Percentiles rank a stretch among this genome's conserved stretches.
These are phyloP conservation scores for Neurospora africana DNA, from an alignment of 495 filamentous ascomycete species.

Conservation along the genomic window DNA sequence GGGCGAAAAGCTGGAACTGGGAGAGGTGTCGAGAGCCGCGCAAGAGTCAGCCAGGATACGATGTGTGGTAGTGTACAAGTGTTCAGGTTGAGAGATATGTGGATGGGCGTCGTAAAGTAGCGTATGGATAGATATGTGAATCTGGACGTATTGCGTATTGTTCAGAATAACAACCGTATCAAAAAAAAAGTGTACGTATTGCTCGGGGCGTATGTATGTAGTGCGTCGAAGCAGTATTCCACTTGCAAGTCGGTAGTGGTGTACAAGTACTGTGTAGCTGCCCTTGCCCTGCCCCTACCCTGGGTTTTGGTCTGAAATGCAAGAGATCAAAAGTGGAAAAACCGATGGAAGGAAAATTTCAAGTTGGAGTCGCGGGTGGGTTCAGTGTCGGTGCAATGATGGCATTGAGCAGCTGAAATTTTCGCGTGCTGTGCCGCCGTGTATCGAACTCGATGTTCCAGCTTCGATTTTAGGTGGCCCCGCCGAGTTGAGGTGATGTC, in stretches of 20 bases:
- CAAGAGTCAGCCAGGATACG: neutral
- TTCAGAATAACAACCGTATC: neutral
- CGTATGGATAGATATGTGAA: neutral
- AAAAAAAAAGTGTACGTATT: neutral
- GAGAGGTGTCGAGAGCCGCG: neutral
- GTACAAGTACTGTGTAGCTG: no score
- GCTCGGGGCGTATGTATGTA: neutral
- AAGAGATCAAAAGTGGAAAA: neutral
- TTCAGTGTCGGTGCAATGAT: neutral
- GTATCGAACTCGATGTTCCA: neutral
- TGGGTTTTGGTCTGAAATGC: neutral
- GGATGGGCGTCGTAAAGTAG: neutral
- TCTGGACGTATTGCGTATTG: neutral
- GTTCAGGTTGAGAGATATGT: neutral
- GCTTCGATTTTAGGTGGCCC: neutral
- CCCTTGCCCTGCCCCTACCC: neutral
- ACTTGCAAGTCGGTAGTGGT: neutral
- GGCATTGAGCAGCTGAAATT: neutral
- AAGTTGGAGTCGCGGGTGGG: neutral
- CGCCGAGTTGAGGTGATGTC: neutral
- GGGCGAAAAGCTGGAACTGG: neutral
- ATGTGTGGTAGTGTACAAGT: neutral
- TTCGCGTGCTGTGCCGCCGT: neutral
- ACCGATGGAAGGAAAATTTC: neutral
- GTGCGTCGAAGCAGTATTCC: neutral